These are phyloP conservation scores for Micractinium conductrix DNA, from an alignment of 139 green algal species.

Conservation along the genomic window DNA sequence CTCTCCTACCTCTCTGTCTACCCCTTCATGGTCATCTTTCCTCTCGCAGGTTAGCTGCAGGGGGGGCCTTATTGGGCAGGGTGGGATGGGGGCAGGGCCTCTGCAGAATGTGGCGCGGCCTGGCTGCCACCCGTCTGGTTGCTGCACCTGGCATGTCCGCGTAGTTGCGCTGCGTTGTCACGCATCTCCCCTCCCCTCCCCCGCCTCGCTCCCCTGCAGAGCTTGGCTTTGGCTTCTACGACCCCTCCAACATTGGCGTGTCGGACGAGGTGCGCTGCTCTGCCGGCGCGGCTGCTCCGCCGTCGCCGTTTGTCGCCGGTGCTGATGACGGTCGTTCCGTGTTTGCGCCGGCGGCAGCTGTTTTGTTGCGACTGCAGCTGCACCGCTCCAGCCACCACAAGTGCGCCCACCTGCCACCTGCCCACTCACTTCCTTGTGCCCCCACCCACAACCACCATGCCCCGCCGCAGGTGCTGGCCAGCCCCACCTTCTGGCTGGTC, in stretches of 20 bases:
- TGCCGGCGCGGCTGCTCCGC: no score
- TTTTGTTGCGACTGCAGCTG: no score
- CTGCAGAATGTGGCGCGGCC: background rate
- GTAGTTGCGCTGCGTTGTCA: background rate
- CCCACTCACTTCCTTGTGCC: no score
- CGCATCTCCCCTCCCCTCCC: background rate
- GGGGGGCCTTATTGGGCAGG: background rate
- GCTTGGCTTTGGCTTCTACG: conserved; percentile 47
- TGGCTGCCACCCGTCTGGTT: background rate
- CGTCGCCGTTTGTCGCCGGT: no score
- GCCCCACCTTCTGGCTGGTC: conserved; percentile 61
- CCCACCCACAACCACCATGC: no score
- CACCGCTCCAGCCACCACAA: no score
- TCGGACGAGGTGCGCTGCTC: conserved; percentile 25
- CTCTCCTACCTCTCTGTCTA: conserved; percentile 75
- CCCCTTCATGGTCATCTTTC: conserved; percentile 70
- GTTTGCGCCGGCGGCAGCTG: no score
- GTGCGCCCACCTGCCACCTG: no score
- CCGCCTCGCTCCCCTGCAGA: conserved; percentile 18
- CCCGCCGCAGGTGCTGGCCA: no score
- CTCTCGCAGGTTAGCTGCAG: conserved; percentile 39
- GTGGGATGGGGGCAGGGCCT: background rate
- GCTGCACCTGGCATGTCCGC: background rate
- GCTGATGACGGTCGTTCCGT: no score
- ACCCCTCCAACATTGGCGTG: conserved; percentile 61